Evolutionary conservation across 352 stramenopile species (phyloP).

Genomic region (Globisporangium iwayamae): DNA sequence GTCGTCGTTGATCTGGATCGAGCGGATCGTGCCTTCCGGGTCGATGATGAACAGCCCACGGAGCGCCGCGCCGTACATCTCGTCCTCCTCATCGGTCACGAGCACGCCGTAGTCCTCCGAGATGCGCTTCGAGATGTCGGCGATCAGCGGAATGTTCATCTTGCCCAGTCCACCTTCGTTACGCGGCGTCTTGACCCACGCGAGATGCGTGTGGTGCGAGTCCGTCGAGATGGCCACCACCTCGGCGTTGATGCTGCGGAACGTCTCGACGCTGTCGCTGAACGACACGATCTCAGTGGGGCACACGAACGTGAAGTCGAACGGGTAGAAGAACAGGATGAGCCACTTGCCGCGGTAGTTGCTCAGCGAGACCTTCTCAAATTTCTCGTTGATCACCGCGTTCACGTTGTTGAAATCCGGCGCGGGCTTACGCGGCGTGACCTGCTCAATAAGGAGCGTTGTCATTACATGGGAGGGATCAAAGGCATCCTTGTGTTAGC

Average conservation of each 20-base stretch:
- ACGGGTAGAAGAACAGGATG: constrained; percentile 87
- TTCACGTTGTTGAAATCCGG: constrained; percentile 75
- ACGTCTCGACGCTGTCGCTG: constrained; percentile 62
- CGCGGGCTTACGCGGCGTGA: constrained; percentile 68
- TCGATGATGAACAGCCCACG: constrained; percentile 86
- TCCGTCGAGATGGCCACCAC: constrained; percentile 79
- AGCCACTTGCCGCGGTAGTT: constrained; percentile 79
- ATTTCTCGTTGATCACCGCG: constrained; percentile 74
- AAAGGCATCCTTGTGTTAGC: too few species aligned
- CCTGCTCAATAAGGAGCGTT: constrained; percentile 16
- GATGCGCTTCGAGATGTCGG: constrained; percentile 83
- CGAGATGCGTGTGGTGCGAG: constrained; percentile 84
- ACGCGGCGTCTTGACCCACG: constrained; percentile 78
- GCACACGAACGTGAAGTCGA: constrained; percentile 88
- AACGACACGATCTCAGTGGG: constrained; percentile 84
- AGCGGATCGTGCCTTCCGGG: constrained; percentile 75
- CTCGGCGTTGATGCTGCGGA: constrained; percentile 78
- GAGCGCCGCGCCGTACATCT: constrained; percentile 73
- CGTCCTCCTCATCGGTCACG: constrained; percentile 77
- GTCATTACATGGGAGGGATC: too few species aligned
- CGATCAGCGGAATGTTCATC: constrained; percentile 81
- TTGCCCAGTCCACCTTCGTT: constrained; percentile 73
- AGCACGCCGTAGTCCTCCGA: constrained; percentile 83
- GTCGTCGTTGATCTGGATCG: constrained; percentile 85
- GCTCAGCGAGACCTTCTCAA: constrained; percentile 73